Conservation (phyloP, 805 yeast species). For the Scheffersomyces lignosus region DNA sequence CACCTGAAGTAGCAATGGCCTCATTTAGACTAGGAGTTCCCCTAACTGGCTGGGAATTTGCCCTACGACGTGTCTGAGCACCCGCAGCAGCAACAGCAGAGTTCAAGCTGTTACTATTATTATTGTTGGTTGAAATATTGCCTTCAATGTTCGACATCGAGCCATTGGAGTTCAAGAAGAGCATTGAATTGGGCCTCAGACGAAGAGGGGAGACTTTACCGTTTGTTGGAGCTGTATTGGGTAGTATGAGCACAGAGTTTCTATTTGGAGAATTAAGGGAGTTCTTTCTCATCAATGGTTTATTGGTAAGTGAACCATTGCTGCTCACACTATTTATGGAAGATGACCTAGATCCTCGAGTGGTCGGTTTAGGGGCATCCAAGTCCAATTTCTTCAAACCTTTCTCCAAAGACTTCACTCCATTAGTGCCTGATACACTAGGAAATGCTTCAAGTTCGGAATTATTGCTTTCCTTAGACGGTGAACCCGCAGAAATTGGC, state of each 20-base stretch:
- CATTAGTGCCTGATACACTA: not conserved
- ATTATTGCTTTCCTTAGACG: not conserved
- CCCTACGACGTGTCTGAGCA: conserved; percentile 25
- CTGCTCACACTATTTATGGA: conserved; percentile 26
- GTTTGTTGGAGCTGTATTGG: conserved; percentile 4
- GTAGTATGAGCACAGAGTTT: conserved; percentile 10
- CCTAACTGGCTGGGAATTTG: conserved; percentile 36
- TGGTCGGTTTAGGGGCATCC: conserved; percentile 7
- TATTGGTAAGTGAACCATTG: conserved; percentile 9
- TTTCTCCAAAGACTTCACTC: conserved; percentile 6
- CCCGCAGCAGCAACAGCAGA: not conserved
- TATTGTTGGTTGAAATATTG: not conserved
- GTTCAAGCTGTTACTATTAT: too few species aligned
- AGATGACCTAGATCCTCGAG: conserved; percentile 25
- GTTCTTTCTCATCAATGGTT: conserved; percentile 13
- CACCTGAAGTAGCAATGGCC: conserved; percentile 28
- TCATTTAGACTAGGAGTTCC: not conserved
- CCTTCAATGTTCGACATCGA: conserved; percentile 14
- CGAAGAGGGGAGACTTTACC: conserved; percentile 5
- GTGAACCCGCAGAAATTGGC: not conserved
- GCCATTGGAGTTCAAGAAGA: conserved; percentile 20
- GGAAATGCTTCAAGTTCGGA: conserved; percentile 8
- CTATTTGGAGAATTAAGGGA: conserved; percentile 19
- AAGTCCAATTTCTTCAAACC: conserved; percentile 17
- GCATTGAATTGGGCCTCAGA: conserved; percentile 26